Evolutionary conservation across 1,284 basidiomycete genomes (phyloP), one percentile per base, ranked within the genome.

Genomic region (Phlebopus sp.): DNA sequence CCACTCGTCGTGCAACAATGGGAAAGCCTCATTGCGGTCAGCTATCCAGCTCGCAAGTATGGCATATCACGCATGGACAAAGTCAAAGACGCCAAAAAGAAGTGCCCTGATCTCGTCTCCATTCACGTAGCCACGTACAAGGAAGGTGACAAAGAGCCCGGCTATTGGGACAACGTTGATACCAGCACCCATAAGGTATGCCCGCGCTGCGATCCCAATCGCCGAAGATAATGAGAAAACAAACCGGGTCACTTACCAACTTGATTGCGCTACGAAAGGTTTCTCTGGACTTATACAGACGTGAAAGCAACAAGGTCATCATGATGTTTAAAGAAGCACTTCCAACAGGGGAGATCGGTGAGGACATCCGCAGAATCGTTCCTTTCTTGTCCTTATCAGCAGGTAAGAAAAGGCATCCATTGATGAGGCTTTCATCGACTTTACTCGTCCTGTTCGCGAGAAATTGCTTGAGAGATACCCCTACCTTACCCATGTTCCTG

Each of bases 51-150:
- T 0, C 78, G 96, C 49, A 85, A 84, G 60, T 96, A 79, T 59
- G 95, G 88, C 3, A 95, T 99, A 60, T 91, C 90, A 17, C 74
- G 94, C 19, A 83, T 90, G 81, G 81, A 82, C 65, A 87, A 82
- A 68, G 68, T 88, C 50, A 78, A 82, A 52, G 89, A 94, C 42
- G 90, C 94, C 5, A 81, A 84, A 67, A 86, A 89, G 65, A 80
- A 84, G 53, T 99, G 95, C 66, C 94, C 95, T 0, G 71, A 91
- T 41, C 72, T 99, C 4, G 73, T 83, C 35, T 82, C 92, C 5
- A 87, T 97, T 13, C 96, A 99, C 70, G 94, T 97, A 36, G 92
- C 95, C 21, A 98, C 96, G 6, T 97, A 90, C 69, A 87, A 83
- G 63, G 91, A 95, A 57, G 95, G 94, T 3, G 92, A 93, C 52